Percentiles rank a stretch among this genome's conserved stretches.
Evolutionary conservation across 2,329 filamentous ascomycete species (phyloP).

Genomic region (Xylaria arbuscula): DNA sequence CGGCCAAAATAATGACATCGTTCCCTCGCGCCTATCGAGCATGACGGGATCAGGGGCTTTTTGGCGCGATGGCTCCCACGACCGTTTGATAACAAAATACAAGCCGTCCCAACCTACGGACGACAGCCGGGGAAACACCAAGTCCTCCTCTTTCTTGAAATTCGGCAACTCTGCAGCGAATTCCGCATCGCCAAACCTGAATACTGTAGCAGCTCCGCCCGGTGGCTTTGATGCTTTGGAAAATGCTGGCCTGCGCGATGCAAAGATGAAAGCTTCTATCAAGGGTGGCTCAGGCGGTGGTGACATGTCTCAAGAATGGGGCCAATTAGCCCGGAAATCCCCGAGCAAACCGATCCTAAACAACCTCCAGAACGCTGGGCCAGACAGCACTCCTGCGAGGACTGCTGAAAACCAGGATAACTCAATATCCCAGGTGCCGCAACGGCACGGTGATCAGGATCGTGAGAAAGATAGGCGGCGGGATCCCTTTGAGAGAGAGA

Average conservation of each 20-base stretch:
- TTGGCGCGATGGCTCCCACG: background rate
- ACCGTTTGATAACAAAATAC: background rate
- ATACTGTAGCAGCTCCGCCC: background rate
- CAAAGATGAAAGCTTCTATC: background rate
- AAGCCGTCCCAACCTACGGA: background rate
- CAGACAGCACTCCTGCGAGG: background rate
- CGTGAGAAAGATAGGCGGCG: conserved; percentile 22
- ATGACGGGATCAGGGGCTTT: conserved; percentile 2
- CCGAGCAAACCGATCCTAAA: background rate
- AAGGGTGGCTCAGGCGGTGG: background rate
- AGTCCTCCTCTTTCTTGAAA: background rate
- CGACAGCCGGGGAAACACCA: background rate
- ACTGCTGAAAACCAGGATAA: background rate
- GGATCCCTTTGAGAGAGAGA: conserved; percentile 25
- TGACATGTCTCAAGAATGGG: conserved; percentile 32
- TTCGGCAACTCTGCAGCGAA: background rate
- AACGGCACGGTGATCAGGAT: conserved; percentile 9
- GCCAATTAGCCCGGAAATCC: conserved; percentile 27
- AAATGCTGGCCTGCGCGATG: conserved; percentile 10
- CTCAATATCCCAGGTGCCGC: background rate
- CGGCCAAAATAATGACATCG: background rate
- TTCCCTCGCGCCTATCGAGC: conserved; percentile 7
- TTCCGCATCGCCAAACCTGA: too few species aligned
- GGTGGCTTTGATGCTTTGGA: conserved; percentile 17
- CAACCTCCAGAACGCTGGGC: background rate